These are phyloP conservation scores for Macrolepiota dolichaula DNA, from an alignment of 768 basidiomycete genomes.

Conservation along the genomic window DNA sequence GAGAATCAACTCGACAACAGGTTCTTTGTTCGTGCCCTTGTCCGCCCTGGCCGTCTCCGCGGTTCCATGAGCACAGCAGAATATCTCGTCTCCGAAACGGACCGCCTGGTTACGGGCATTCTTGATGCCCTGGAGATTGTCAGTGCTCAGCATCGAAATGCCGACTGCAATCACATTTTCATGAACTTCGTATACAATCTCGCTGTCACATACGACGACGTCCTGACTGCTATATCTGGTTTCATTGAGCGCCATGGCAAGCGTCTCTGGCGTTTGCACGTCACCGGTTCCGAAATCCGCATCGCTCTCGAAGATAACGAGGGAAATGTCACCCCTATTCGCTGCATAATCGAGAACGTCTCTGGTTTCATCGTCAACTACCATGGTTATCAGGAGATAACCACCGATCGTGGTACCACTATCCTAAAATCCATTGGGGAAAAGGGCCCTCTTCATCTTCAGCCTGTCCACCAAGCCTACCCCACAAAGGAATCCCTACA, in stretches of 20 bases:
- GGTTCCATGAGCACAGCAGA: slow-evolving; percentile 94
- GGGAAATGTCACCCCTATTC: slow-evolving; percentile 93
- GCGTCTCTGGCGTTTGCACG: slow-evolving; percentile 95
- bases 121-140: slow-evolving; percentile 95
- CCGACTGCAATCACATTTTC: slow-evolving; percentile 98
- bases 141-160: slow-evolving; percentile 82
- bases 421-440: slow-evolving; percentile 98
- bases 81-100: slow-evolving; percentile 98
- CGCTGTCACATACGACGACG: slow-evolving; percentile 92
- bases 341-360: slow-evolving; percentile 97
- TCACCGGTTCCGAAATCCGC: slow-evolving; percentile 96
- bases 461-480: slow-evolving; percentile 90
- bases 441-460: slow-evolving; percentile 93
- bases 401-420: slow-evolving; percentile 90
- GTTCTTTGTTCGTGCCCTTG: slow-evolving; percentile 96
- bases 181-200: slow-evolving; percentile 99
- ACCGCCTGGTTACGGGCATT: slow-evolving; percentile 90
- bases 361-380: slow-evolving; percentile 99
- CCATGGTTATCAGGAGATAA: slow-evolving; percentile 97
- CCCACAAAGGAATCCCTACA: slow-evolving; percentile 98
- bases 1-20: slow-evolving; percentile 98
- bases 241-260: slow-evolving; percentile 99
- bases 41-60: slow-evolving; percentile 91
- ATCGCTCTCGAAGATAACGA: slow-evolving; percentile 93
- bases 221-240: slow-evolving; percentile 94